These are phyloP conservation scores for Flaveria trinervia DNA, from an alignment of 129 eudicot genomes.

Conservation along the genomic window DNA sequence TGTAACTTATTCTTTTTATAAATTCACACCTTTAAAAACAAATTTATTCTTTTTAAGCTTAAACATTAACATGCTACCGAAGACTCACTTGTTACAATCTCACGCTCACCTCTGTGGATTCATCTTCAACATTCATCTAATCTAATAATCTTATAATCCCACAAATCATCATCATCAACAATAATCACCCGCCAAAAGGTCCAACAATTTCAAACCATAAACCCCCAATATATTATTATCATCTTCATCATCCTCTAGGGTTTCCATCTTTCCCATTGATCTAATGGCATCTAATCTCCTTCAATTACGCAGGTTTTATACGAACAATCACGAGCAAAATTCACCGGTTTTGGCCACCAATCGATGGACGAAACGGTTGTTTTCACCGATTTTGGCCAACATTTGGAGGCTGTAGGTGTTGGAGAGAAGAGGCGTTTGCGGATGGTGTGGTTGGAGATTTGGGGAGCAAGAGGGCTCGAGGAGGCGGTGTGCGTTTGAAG, in stretches of 20 bases:
- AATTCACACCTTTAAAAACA: neutral
- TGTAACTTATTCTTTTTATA: neutral
- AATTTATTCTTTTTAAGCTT: neutral
- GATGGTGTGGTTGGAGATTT: neutral
- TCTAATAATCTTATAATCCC: neutral
- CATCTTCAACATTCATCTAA: constrained; percentile 12
- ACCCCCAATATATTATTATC: neutral
- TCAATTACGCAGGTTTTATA: constrained; percentile 53
- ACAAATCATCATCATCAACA: neutral
- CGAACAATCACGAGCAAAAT: neutral
- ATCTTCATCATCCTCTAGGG: constrained; percentile 43
- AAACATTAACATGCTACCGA: neutral
- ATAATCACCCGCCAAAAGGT: constrained; percentile 8
- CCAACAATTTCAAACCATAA: constrained; percentile 26
- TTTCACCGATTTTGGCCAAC: neutral
- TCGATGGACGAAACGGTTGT: neutral
- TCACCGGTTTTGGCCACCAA: neutral
- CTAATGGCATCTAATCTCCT: constrained; percentile 44
- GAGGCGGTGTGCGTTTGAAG: constrained; percentile 41
- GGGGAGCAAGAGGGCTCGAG: constrained; percentile 41
- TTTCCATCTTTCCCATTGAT: constrained; percentile 19
- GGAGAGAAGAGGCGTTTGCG: too few relatives aligned
- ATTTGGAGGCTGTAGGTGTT: neutral
- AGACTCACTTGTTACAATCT: neutral
- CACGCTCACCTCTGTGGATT: neutral